These are phyloP conservation scores for Ceratobasidium sp. DNA, from an alignment of 1,284 basidiomycete species.

Conservation along the genomic window DNA sequence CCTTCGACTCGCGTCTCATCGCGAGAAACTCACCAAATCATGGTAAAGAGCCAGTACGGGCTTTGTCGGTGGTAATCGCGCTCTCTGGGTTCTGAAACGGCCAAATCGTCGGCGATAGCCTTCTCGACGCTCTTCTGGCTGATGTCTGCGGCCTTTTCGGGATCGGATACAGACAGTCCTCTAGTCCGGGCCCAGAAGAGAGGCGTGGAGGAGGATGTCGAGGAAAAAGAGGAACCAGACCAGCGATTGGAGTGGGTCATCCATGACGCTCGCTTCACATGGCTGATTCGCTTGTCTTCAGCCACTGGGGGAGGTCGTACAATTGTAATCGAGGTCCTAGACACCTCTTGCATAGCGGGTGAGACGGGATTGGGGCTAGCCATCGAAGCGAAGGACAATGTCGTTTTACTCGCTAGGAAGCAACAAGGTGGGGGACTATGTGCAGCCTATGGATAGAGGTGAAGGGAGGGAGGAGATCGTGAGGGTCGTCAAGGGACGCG, in stretches of 20 bases:
- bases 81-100: constrained; percentile 18
- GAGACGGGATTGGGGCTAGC: constrained; percentile 1
- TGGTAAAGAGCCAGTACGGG: constrained; percentile 26
- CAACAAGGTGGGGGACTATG: not conserved
- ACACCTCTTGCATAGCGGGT: constrained; percentile 21
- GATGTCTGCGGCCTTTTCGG: constrained; percentile 31
- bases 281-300: constrained; percentile 15
- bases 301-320: not conserved
- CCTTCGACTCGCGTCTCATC: not conserved
- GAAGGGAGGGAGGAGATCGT: constrained; percentile 12
- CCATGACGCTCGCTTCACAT: constrained; percentile 32
- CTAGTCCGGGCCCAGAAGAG: constrained; percentile 17
- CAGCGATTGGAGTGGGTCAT: constrained; percentile 26
- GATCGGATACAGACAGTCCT: constrained; percentile 22
- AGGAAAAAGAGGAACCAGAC: constrained; percentile 31
- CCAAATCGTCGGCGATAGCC: constrained; percentile 23
- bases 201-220: constrained; percentile 12
- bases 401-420: constrained; percentile 2
- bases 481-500: constrained; percentile 26
- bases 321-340: constrained; percentile 13
- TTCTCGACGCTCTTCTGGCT: constrained; percentile 34
- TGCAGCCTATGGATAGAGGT: not conserved
- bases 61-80: constrained; percentile 35
- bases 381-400: not conserved
- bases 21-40: constrained; percentile 15